Percentiles rank a stretch among this genome's conserved stretches.
phyloP scores from a whole-genome alignment of 2,329 filamentous ascomycete species.

The Elsinoe batatas region DNA sequence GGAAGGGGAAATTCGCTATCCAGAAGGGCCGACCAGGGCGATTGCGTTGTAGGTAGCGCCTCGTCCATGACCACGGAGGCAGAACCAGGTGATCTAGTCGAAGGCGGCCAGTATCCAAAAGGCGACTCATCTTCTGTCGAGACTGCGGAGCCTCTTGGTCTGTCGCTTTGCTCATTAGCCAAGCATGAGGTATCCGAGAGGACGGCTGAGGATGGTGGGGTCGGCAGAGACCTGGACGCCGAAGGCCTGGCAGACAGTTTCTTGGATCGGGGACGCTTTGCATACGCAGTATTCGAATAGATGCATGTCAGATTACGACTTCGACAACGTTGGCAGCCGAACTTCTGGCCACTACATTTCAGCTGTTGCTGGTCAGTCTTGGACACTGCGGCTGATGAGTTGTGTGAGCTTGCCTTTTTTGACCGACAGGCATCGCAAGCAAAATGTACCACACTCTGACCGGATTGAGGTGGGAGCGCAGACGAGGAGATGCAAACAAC shows the following conservation, averaged over 20 bases:
- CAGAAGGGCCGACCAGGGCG: no score
- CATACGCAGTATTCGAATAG: not conserved
- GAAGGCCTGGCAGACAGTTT: not conserved
- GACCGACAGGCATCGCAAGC: not conserved
- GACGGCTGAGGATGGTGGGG: no score
- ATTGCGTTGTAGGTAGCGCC: no score
- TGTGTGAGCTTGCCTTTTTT: not conserved
- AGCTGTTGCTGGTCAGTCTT: not conserved
- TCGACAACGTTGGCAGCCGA: not conserved
- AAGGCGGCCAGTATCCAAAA: no score
- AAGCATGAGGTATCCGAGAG: no score
- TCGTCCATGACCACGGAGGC: no score
- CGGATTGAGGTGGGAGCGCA: not conserved
- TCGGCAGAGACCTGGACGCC: not conserved
- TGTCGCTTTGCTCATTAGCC: no score
- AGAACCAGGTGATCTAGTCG: no score
- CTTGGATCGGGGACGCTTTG: not conserved
- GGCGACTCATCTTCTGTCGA: no score
- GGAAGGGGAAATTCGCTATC: no score
- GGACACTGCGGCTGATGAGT: not conserved
- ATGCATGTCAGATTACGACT: not conserved
- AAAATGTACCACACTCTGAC: not conserved
- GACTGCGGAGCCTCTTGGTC: no score
- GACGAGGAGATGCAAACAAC: not conserved
- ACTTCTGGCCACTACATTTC: not conserved